Conservation (phyloP, 1,284 basidiomycete genomes). For the Tilletia walkeri region DNA sequence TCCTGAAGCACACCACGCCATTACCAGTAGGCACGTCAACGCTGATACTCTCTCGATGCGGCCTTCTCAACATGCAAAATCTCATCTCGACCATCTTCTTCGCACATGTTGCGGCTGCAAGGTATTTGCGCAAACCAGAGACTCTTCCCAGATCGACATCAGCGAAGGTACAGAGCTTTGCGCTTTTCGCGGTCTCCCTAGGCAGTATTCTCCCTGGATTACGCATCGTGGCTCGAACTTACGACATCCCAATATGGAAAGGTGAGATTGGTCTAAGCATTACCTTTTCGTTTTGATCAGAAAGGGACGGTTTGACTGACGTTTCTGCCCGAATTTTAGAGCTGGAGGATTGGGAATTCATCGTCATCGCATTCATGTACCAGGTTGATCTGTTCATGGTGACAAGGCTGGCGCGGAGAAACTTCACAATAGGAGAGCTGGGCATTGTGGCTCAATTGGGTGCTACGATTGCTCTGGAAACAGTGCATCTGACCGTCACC, state of each 20-base stretch:
- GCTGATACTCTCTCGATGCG: constrained; percentile 36
- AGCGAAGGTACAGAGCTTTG: constrained; percentile 54
- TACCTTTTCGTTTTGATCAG: too few species aligned
- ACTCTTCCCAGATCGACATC: constrained; percentile 47
- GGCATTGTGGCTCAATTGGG: constrained; percentile 83
- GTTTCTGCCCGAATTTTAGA: constrained; percentile 21
- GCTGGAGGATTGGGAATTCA: constrained; percentile 63
- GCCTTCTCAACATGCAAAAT: constrained; percentile 42
- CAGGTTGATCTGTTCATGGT: constrained; percentile 88
- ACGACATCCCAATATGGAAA: constrained; percentile 50
- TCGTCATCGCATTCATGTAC: constrained; percentile 75
- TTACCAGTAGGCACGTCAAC: constrained; percentile 31
- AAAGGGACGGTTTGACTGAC: background rate
- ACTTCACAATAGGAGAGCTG: constrained; percentile 92
- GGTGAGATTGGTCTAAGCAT: constrained; percentile 22
- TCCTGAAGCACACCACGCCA: constrained; percentile 31
- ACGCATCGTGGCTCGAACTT: constrained; percentile 41
- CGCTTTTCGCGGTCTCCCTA: constrained; percentile 51
- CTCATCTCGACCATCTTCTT: constrained; percentile 35
- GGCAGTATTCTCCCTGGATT: constrained; percentile 50
- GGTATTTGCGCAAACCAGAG: constrained; percentile 34
- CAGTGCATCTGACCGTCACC: constrained; percentile 42
- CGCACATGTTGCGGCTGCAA: constrained; percentile 38
- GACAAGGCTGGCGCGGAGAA: constrained; percentile 81
- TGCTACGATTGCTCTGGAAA: constrained; percentile 79